These are phyloP conservation scores for Fusarium equiseti DNA, from an alignment of 2,329 filamentous ascomycete species.

Conservation along the genomic window DNA sequence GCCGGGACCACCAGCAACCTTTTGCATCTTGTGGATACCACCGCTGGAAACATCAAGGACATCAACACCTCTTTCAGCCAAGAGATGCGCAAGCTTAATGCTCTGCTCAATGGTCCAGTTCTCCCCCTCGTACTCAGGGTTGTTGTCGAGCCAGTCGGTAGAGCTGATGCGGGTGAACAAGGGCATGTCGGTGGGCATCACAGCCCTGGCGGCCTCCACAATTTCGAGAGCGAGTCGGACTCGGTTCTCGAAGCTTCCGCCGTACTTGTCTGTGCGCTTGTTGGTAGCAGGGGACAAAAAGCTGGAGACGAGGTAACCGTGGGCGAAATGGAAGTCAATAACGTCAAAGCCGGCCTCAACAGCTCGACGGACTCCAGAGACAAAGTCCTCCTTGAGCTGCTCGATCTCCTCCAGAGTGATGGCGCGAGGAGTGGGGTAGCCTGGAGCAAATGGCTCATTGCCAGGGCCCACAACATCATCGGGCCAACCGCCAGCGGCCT, in stretches of 20 bases:
- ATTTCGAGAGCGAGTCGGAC: slow-evolving; percentile 75
- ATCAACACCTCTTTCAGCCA: slow-evolving; percentile 77
- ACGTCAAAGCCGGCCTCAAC: slow-evolving; percentile 75
- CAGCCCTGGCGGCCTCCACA: slow-evolving; percentile 71
- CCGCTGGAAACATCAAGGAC: slow-evolving; percentile 75
- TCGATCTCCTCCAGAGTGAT: slow-evolving; percentile 76
- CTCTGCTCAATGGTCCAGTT: slow-evolving; percentile 78
- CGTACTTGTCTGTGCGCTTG: slow-evolving; percentile 74
- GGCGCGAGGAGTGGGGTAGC: slow-evolving; percentile 70
- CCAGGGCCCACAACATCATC: slow-evolving; percentile 62
- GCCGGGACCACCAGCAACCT: neutral
- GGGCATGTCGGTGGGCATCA: slow-evolving; percentile 75
- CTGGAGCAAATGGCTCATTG: slow-evolving; percentile 61
- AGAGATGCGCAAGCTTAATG: slow-evolving; percentile 69
- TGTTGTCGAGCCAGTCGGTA: slow-evolving; percentile 65
- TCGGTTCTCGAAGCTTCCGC: slow-evolving; percentile 78
- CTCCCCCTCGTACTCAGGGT: slow-evolving; percentile 70
- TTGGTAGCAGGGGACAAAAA: slow-evolving; percentile 79
- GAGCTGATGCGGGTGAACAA: slow-evolving; percentile 78
- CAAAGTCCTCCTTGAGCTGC: slow-evolving; percentile 70
- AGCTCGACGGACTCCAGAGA: slow-evolving; percentile 64
- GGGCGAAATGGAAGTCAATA: slow-evolving; percentile 80
- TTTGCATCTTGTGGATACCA: neutral
- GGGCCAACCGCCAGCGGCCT: slow-evolving; percentile 65
- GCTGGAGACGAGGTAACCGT: slow-evolving; percentile 79